Percentiles rank a stretch among this genome's conserved stretches.
phyloP scores from a whole-genome alignment of 139 green algal species.

The Edaphochlamys debaryana region DNA sequence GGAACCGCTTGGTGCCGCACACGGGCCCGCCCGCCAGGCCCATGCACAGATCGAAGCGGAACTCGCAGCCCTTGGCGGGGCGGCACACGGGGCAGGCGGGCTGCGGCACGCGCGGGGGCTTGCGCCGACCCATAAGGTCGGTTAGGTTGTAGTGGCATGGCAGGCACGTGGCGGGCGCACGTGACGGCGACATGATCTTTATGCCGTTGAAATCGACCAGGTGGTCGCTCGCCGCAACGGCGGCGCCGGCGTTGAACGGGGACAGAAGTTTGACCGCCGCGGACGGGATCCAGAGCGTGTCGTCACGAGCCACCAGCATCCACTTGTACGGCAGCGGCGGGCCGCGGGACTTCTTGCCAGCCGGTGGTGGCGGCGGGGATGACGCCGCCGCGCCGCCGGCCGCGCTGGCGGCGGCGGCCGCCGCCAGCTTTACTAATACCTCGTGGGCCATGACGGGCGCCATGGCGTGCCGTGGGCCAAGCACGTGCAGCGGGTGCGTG shows the following conservation, averaged over 20 bases:
- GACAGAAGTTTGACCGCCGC: neutral
- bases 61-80: slow-evolving; percentile 25
- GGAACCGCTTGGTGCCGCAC: slow-evolving; percentile 12
- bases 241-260: neutral
- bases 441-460: slow-evolving; percentile 11
- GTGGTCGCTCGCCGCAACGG: slow-evolving; percentile 19
- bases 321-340: slow-evolving; percentile 19
- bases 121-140: slow-evolving; percentile 5
- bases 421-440: neutral
- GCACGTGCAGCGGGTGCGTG: neutral
- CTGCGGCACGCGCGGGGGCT: slow-evolving; percentile 1
- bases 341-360: neutral
- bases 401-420: neutral
- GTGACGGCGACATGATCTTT: neutral
- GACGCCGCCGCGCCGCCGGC: neutral
- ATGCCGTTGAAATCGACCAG: slow-evolving; percentile 13
- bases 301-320: slow-evolving; percentile 37
- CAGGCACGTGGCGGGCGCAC: slow-evolving; percentile 18
- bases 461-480: slow-evolving; percentile 7
- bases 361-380: neutral
- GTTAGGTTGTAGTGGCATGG: slow-evolving; percentile 27
- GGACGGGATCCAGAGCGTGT: slow-evolving; percentile 26
- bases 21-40: neutral
- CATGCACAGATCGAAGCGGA: slow-evolving; percentile 16
- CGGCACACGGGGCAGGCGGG: slow-evolving; percentile 26